phyloP scores from a whole-genome alignment of 23 red algal species.

The Chondrus crispus region DNA sequence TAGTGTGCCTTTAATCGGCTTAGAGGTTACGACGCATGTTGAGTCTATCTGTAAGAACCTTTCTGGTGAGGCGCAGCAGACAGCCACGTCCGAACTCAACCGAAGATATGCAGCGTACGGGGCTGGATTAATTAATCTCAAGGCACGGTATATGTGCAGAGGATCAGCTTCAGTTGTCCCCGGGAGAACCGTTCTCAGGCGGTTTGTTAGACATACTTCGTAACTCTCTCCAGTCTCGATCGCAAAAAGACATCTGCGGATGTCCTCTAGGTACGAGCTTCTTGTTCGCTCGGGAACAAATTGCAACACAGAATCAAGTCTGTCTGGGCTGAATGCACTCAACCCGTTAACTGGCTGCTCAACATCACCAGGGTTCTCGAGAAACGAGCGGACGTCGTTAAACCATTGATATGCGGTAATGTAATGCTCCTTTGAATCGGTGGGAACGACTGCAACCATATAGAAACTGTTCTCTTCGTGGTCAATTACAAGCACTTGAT shows the following conservation, averaged over 20 bases:
- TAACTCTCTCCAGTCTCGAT: constrained; percentile 83
- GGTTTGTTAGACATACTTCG: constrained; percentile 95
- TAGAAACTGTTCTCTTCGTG: constrained; percentile 49
- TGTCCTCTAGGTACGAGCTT: constrained; percentile 60
- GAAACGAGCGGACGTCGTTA: neutral
- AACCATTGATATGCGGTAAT: constrained; percentile 20
- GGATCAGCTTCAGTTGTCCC: constrained; percentile 24
- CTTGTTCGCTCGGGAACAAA: constrained; percentile 58
- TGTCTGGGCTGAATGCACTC: neutral
- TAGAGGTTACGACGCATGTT: constrained; percentile 66
- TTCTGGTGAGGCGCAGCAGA: constrained; percentile 95
- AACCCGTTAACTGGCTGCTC: neutral
- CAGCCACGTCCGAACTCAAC: constrained; percentile 32
- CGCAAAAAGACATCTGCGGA: constrained; percentile 42
- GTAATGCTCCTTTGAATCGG: neutral
- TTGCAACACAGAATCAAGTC: neutral
- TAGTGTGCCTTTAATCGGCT: constrained; percentile 96
- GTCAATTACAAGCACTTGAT: constrained; percentile 66
- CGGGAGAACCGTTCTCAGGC: constrained; percentile 39
- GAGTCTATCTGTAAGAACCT: constrained; percentile 73
- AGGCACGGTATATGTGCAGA: constrained; percentile 48
- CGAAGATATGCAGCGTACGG: constrained; percentile 85
- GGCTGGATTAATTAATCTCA: constrained; percentile 82
- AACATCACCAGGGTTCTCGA: neutral
- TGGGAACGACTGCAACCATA: constrained; percentile 31